Evolutionary conservation across 2,329 filamentous ascomycete genomes (phyloP), one percentile per base, ranked within the genome.

Genomic region (Cladosporium velox): DNA sequence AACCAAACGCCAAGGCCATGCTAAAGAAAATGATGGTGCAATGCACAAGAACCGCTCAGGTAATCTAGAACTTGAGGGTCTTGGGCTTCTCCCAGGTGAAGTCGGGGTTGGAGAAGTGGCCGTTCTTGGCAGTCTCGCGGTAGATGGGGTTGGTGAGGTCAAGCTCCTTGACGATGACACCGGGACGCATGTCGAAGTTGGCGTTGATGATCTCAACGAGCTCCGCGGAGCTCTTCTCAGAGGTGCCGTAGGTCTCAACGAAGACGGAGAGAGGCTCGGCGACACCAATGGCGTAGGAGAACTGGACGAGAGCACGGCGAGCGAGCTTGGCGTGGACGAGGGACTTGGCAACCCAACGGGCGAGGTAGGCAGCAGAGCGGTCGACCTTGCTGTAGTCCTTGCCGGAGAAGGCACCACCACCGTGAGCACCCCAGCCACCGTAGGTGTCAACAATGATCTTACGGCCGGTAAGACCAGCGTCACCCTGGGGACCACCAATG

Each of bases 381-480:
- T 99, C 95, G 83, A 99, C 95, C 89, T 99, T 99, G 88, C 93
- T 97, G 89, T 97, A 99, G 83, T 99, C 95, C 90, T 99, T 99
- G 78, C 95, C 95, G 77, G 95, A 98, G 91, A 99, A 99, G 82
- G 95, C 95, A 90, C 95, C 95, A 87, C 95, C 95, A 87, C 95
- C 95, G 87, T 99, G 95, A 76, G 95, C 95, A 85, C 95, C 95
- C 95, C 95, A 98, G 77, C 95, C 95, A 86, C 95, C 95, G 85
- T 99, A 99, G 81, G 95, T 98, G 85, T 99, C 95, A 80, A 99
- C 95, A 73, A 97, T 91, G 88, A 99, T 99, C 90, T 99, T 99
- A 79, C 95, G 93, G 81, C 95, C 95, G 71, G 95, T 99, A 72
- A 99, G 88, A 88, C 95, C 95, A 77, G 95, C 95, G 77, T 99